Conservation (phyloP, 176 grass and related monocot species). For the Aechmea fasciata region DNA sequence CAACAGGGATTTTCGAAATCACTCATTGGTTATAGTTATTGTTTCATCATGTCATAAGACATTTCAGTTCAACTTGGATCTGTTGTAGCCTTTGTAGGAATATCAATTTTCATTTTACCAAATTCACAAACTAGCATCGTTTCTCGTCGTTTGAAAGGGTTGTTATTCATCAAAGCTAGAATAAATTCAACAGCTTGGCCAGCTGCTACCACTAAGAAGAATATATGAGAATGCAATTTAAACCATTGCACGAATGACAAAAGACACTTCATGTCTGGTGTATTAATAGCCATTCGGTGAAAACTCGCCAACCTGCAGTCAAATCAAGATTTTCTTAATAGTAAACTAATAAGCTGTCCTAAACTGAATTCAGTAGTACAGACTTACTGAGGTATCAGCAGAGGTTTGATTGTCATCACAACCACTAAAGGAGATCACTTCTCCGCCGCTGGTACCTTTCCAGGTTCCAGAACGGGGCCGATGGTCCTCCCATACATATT, state of each 20-base stretch:
- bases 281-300: neutral
- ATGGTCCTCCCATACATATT: conserved; percentile 95
- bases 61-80: too few relatives aligned
- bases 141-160: too few relatives aligned
- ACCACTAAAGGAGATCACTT: conserved; percentile 92
- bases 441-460: conserved; percentile 92
- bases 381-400: conserved; percentile 80
- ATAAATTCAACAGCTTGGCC: too few relatives aligned
- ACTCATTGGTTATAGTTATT: too few relatives aligned
- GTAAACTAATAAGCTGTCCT: neutral
- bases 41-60: too few relatives aligned
- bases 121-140: too few relatives aligned
- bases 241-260: neutral
- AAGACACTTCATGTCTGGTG: neutral
- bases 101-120: too few relatives aligned
- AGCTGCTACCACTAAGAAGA: too few relatives aligned
- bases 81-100: too few relatives aligned
- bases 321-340: neutral
- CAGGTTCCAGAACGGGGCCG: conserved; percentile 75
- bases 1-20: too few relatives aligned
- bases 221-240: neutral
- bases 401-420: conserved; percentile 90
- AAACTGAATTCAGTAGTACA: neutral
- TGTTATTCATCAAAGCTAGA: too few relatives aligned
- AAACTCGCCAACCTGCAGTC: neutral